Evolutionary conservation across 306 rosid species (phyloP), one percentile per base, ranked within the genome.

Genomic region (Vigna hirtella): DNA sequence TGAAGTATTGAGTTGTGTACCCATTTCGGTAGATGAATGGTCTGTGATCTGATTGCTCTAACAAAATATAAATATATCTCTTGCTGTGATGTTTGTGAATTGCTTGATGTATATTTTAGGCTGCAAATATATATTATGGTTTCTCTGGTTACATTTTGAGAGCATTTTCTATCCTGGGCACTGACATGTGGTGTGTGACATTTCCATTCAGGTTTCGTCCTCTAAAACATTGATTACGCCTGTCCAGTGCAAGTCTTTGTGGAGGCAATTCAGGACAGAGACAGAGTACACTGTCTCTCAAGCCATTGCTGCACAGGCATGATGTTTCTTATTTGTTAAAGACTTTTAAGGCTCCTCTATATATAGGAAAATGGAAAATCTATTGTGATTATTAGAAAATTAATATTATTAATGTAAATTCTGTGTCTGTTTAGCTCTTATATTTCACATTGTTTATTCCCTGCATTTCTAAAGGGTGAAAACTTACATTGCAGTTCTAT

Each of bases 231-330:
- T 96, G 89, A 85, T 96, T 82, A 86, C 98, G 48, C 99, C 99
- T 30, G 99, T 96, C 77, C 98, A 96, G 81, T 96, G 99, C 88
- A 96, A 89, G 81, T 86, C 96, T 71, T 53, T 96, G 90, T 96
- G 99, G 99, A 86, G 97, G 88, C 99, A 96, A 82, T 96, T 96
- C 89, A 90, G 84, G 83, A 67, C 87, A 75, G 99, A 96, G 85
- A 96, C 98, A 4, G 99, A 93, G 80, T 96, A 91, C 84, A 96
- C 78, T 36, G 99, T 96, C 66, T 83, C 99, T 58, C 99, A 96
- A 83, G 99, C 99, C 81, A 96, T 96, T 80, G 72, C 98, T 82
- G 97, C 99, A 49, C 98, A 96, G 99, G 99, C 82, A 87, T 17
- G 83, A 45, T 69, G 48, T 67, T 70, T 76, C 58, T 67, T 62